Evolutionary conservation across 441 rosid genomes (phyloP), one percentile per base, ranked within the genome.

Genomic region (California macrophylla): DNA sequence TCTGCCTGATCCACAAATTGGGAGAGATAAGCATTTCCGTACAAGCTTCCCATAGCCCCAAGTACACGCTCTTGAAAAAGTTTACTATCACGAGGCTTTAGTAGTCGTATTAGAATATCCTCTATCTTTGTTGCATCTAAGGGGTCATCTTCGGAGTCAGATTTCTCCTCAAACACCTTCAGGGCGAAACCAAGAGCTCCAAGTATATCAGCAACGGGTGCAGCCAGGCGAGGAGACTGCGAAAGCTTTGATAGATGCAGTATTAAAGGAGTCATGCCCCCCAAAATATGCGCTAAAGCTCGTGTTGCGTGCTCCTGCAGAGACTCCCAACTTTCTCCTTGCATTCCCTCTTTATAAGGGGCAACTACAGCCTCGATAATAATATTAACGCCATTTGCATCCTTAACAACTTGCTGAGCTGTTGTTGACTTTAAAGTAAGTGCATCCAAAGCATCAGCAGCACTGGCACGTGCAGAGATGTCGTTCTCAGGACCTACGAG

Each of bases 41-140:
- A 91, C 30, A 93, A 82, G 77, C 97, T 91, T 40, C 83, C 89
- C 98, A 93, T 88, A 40, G 96, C 94, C 84, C 91, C 96, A 69
- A 93, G 85, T 32, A 88, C 71, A 75, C 94, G 96, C 81, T 93
- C 93, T 75, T 91, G 96, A 76, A 91, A 76, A 72, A 88, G 64
- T 54, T 85, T 82, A 60, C 81, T 83, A 75, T 91, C 96, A 20
- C 82, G 85, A 16, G 97, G 93, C 86, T 84, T 88, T 60, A 91
- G 66, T 58, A 89, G 80, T 69, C 67, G 81, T 65, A 86, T 86
- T 71, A 91, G 75, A 79, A 82, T 78, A 72, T 82, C 82, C 76
- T 93, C 95, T 76, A 86, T 78, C 72, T 81, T 69, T 66, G 85
- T 67, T 68, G 85, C 81, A 68, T 91, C 81, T 78, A 88, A 87